Conservation (phyloP, 2,329 filamentous ascomycete species). For the Aphanocladium album region DNA sequence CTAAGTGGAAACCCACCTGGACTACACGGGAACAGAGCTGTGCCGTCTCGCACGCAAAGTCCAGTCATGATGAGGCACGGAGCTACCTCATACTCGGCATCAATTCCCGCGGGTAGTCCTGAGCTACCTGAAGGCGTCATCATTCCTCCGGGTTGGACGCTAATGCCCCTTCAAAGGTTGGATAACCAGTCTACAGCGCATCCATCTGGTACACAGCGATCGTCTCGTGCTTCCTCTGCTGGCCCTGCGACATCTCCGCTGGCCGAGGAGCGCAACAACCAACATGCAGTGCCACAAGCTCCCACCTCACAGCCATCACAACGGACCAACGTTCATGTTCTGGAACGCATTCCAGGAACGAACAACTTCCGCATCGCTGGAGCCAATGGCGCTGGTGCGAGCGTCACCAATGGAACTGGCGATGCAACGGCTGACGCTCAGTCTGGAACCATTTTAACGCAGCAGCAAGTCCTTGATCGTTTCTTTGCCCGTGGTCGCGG, state of each 20-base stretch:
- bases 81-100: slow-evolving; percentile 37
- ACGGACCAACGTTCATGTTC: slow-evolving; percentile 23
- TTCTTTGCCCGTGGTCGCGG: neutral
- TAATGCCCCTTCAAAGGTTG: slow-evolving; percentile 56
- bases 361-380: slow-evolving; percentile 2
- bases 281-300: neutral
- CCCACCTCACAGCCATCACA: slow-evolving; percentile 38
- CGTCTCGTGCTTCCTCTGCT: slow-evolving; percentile 7
- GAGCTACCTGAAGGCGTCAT: slow-evolving; percentile 60
- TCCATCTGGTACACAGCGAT: neutral
- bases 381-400: neutral
- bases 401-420: neutral
- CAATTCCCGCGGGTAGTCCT: slow-evolving; percentile 55
- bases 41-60: slow-evolving; percentile 19
- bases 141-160: slow-evolving; percentile 59
- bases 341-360: slow-evolving; percentile 5
- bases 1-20: neutral
- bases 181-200: slow-evolving; percentile 28
- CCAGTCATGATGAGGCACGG: slow-evolving; percentile 45
- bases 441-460: neutral
- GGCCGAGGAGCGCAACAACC: neutral
- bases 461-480: slow-evolving; percentile 1
- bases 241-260: slow-evolving; percentile 6
- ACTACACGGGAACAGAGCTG: slow-evolving; percentile 1
- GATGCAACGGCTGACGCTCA: neutral